Evolutionary conservation across 1,139 yeast species (phyloP).

Genomic region (Saccharomyces hybrid): DNA sequence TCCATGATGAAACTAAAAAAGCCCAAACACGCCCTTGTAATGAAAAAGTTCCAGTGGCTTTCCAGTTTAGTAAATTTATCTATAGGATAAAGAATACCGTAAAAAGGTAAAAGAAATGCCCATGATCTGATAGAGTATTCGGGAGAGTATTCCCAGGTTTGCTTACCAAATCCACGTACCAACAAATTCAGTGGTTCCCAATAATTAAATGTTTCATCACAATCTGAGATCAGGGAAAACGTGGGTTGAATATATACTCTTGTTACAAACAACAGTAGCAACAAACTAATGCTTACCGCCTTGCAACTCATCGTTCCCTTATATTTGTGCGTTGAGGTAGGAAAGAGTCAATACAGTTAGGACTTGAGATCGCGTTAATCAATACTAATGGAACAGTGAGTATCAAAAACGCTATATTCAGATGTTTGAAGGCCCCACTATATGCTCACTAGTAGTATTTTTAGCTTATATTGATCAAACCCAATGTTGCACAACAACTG

Average conservation of each 20-base stretch:
- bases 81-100: slow-evolving; percentile 39
- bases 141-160: slow-evolving; percentile 97
- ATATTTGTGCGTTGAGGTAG: not conserved
- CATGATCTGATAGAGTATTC: slow-evolving; percentile 83
- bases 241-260: slow-evolving; percentile 27
- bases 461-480: not conserved
- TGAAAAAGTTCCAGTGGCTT: slow-evolving; percentile 38
- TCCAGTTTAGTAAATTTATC: slow-evolving; percentile 20
- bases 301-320: slow-evolving; percentile 1
- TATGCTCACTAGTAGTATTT: no score
- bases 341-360: not conserved
- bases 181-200: slow-evolving; percentile 88
- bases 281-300: slow-evolving; percentile 2
- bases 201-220: slow-evolving; percentile 84
- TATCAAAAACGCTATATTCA: not conserved
- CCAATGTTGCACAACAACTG: not conserved
- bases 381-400: not conserved
- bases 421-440: not conserved
- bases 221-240: slow-evolving; percentile 52
- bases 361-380: not conserved
- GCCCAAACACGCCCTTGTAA: slow-evolving; percentile 48
- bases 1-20: slow-evolving; percentile 39
- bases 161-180: slow-evolving; percentile 77
- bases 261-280: slow-evolving; percentile 16
- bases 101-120: slow-evolving; percentile 56